phyloP scores from a whole-genome alignment of 768 basidiomycete genomes.

The Leccinum fibrillosum region DNA sequence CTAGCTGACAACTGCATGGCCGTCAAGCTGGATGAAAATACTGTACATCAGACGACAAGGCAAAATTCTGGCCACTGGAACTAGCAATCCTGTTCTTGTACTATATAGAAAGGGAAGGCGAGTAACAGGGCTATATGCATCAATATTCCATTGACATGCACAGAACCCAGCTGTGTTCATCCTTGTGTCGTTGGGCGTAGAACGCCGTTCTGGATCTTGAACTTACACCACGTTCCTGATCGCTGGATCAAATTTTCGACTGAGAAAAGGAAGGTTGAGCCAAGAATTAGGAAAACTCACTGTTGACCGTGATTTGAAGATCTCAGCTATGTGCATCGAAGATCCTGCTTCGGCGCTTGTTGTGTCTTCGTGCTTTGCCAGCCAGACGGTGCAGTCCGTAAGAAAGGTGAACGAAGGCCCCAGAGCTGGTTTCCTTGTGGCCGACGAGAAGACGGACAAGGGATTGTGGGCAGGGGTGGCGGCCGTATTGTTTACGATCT shows the following conservation, averaged over 20 bases:
- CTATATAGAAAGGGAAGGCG: background rate
- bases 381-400: slow-evolving; percentile 74
- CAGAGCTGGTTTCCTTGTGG: slow-evolving; percentile 61
- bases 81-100: background rate
- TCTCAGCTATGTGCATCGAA: slow-evolving; percentile 35
- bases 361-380: slow-evolving; percentile 33
- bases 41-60: background rate
- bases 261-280: background rate
- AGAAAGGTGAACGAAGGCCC: slow-evolving; percentile 74
- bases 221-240: slow-evolving; percentile 39
- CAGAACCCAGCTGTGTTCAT: background rate
- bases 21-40: background rate
- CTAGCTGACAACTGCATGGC: background rate
- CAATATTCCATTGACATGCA: background rate
- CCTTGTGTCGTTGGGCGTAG: slow-evolving; percentile 11
- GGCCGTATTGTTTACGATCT: slow-evolving; percentile 66
- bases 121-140: background rate
- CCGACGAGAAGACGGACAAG: slow-evolving; percentile 32
- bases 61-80: background rate
- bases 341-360: slow-evolving; percentile 15
- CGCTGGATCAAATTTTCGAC: slow-evolving; percentile 22
- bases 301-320: slow-evolving; percentile 42
- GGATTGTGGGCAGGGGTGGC: slow-evolving; percentile 30
- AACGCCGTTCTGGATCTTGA: slow-evolving; percentile 37
- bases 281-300: slow-evolving; percentile 23